Conservation (phyloP, 2,329 filamentous ascomycete species). For the Alternaria novae-zelandiae region DNA sequence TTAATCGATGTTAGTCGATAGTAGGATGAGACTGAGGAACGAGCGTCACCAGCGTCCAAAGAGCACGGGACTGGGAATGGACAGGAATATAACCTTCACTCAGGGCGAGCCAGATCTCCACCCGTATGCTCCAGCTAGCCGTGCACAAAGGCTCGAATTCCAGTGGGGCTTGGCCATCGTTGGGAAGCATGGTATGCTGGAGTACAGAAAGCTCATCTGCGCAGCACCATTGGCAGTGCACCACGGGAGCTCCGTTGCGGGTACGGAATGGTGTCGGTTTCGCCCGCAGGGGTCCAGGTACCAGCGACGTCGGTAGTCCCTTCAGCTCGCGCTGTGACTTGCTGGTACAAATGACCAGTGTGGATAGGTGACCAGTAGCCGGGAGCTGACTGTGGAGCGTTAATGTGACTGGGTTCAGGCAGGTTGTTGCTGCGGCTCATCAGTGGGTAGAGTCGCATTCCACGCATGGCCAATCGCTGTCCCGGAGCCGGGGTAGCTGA, state of each 20-base stretch:
- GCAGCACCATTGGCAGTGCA: conserved; percentile 34
- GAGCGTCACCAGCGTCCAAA: conserved; percentile 34
- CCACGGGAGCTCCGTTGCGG: conserved; percentile 31
- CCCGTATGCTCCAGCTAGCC: conserved; percentile 32
- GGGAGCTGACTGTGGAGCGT: conserved; percentile 27
- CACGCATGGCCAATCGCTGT: conserved; percentile 32
- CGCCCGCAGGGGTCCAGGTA: conserved; percentile 33
- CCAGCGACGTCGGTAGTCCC: conserved; percentile 22
- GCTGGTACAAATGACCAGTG: conserved; percentile 24
- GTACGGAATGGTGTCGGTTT: conserved; percentile 38
- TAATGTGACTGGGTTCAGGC: conserved; percentile 27
- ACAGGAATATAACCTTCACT: conserved; percentile 33
- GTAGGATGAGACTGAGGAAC: conserved; percentile 25
- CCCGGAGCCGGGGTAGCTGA: conserved; percentile 27
- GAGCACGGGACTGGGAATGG: conserved; percentile 35
- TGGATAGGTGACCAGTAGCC: conserved; percentile 24
- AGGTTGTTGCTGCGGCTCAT: conserved; percentile 30
- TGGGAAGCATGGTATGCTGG: conserved; percentile 26
- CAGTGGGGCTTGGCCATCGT: conserved; percentile 31
- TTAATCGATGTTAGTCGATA: conserved; percentile 28
- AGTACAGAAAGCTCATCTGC: conserved; percentile 21
- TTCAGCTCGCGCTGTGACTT: conserved; percentile 34
- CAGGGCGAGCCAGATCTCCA: conserved; percentile 21
- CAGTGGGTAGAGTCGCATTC: conserved; percentile 32
- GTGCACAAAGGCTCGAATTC: conserved; percentile 20